Percentiles rank a stretch among this genome's conserved stretches.
Evolutionary conservation across 2,329 filamentous ascomycete genomes (phyloP).

Genomic region (Alternaria triticimaculans): DNA sequence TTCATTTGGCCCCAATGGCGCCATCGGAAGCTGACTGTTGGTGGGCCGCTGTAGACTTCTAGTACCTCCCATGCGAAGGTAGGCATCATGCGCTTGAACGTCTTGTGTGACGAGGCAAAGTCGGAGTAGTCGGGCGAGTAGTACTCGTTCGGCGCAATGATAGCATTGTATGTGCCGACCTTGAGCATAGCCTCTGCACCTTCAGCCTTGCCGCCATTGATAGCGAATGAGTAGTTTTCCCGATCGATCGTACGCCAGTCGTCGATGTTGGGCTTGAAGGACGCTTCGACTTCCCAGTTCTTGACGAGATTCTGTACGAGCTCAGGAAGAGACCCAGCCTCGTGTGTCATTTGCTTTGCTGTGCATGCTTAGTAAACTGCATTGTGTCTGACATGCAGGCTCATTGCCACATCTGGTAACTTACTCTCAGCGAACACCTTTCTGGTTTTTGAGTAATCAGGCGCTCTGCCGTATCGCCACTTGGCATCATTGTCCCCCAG

Average conservation of each 20-base stretch:
- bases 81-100: constrained; percentile 76
- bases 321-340: constrained; percentile 62
- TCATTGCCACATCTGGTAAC: constrained; percentile 17
- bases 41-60: constrained; percentile 71
- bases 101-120: constrained; percentile 71
- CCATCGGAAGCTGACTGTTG: constrained; percentile 68
- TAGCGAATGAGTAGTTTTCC: constrained; percentile 66
- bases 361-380: not conserved
- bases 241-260: constrained; percentile 72
- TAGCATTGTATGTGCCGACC: constrained; percentile 73
- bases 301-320: constrained; percentile 74
- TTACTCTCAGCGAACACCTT: constrained; percentile 65
- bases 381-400: not conserved
- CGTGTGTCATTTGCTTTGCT: constrained; percentile 66
- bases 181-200: constrained; percentile 69
- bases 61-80: constrained; percentile 74
- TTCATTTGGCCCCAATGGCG: constrained; percentile 72
- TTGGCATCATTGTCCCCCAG: constrained; percentile 60
- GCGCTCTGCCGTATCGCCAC: constrained; percentile 67
- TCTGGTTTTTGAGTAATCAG: constrained; percentile 70
- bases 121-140: constrained; percentile 68
- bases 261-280: constrained; percentile 66
- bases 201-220: constrained; percentile 66
- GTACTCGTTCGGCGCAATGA: constrained; percentile 68
- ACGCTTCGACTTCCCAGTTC: constrained; percentile 76